Conservation (phyloP, 148 eudicot genomes). For the Drosera capensis region DNA sequence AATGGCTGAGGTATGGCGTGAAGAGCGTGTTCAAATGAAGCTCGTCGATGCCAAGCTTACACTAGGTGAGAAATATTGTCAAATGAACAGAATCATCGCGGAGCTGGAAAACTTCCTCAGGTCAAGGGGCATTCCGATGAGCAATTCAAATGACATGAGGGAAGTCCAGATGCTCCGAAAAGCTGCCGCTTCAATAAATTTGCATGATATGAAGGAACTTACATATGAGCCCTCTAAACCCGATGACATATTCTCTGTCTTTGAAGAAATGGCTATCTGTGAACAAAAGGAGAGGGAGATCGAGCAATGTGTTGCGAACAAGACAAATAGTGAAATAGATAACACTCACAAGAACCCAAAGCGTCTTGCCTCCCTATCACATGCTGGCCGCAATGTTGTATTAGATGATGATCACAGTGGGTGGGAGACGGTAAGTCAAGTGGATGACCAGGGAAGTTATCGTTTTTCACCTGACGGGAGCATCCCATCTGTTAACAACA, state of each 20-base stretch:
- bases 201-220: not conserved
- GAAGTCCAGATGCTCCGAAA: not conserved
- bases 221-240: not conserved
- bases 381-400: too few species aligned
- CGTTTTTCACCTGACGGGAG: too few species aligned
- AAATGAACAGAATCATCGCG: not conserved
- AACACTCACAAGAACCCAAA: not conserved
- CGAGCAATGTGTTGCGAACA: not conserved
- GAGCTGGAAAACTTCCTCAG: not conserved
- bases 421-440: not conserved
- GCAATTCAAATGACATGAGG: not conserved
- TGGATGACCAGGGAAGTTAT: too few species aligned
- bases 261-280: not conserved
- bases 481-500: too few species aligned
- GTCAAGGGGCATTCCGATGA: not conserved
- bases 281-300: not conserved
- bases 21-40: slow-evolving; percentile 62
- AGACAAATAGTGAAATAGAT: not conserved
- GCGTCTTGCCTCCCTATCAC: too few species aligned
- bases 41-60: slow-evolving; percentile 40
- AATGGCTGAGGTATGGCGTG: slow-evolving; percentile 60
- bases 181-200: not conserved
- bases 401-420: not conserved
- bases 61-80: slow-evolving; percentile 29
- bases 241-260: not conserved